phyloP scores from a whole-genome alignment of 768 basidiomycete species.

The Tricholoma saponaceum region DNA sequence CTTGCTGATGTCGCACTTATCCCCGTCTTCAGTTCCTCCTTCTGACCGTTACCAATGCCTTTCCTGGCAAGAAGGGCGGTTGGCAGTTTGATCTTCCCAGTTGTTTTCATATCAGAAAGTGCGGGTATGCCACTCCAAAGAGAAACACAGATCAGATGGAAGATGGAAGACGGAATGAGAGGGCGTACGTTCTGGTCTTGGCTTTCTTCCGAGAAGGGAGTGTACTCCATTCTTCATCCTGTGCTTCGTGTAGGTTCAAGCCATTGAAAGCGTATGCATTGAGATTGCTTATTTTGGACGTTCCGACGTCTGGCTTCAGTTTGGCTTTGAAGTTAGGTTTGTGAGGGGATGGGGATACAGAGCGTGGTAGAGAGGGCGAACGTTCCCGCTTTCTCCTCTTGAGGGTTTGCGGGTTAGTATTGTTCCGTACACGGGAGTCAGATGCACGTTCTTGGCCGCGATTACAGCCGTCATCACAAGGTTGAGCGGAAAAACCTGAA shows the following conservation, averaged over 20 bases:
- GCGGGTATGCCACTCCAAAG: background rate
- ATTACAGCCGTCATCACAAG: background rate
- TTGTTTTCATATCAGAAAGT: conserved; percentile 2
- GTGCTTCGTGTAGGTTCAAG: conserved; percentile 27
- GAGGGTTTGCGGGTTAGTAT: background rate
- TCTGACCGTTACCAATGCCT: background rate
- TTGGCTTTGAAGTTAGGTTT: background rate
- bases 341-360: background rate
- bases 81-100: conserved; percentile 13
- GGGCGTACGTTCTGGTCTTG: conserved; percentile 17
- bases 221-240: conserved; percentile 35
- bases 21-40: conserved; percentile 9
- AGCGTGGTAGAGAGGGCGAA: background rate
- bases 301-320: background rate
- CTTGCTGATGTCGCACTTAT: conserved; percentile 18
- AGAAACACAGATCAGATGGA: background rate
- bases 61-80: background rate
- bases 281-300: background rate
- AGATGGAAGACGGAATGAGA: too few relatives aligned
- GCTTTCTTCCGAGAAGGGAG: conserved; percentile 28
- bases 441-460: background rate
- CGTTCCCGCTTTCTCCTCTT: background rate
- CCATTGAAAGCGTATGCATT: conserved; percentile 25
- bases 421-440: background rate
- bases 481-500: background rate